phyloP scores from a whole-genome alignment of 1,139 yeast species.

The Protomyces arabidopsidicola region DNA sequence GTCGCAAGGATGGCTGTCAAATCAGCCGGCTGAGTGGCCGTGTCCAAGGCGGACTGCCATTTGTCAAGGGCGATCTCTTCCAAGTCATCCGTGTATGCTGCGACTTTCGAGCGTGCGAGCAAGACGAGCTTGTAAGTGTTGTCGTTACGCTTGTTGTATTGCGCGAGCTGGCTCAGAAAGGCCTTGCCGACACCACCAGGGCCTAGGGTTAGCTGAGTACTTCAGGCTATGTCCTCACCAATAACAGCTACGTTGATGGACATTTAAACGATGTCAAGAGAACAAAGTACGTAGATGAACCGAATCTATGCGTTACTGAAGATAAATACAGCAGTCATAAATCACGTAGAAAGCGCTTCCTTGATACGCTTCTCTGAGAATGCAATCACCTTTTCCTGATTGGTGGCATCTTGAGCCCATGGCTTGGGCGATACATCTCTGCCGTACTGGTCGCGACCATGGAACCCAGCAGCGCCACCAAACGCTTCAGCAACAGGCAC shows the following conservation, averaged over 20 bases:
- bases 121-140: conserved; percentile 68
- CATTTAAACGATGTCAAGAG: neutral
- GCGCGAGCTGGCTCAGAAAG: conserved; percentile 64
- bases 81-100: conserved; percentile 54
- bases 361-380: conserved; percentile 7
- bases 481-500: conserved; percentile 19
- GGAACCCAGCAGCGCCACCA: neutral
- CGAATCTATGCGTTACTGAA: neutral
- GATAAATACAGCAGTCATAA: neutral
- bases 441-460: conserved; percentile 14
- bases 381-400: neutral
- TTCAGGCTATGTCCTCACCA: neutral
- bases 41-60: conserved; percentile 51
- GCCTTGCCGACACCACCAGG: conserved; percentile 96
- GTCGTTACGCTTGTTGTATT: conserved; percentile 65
- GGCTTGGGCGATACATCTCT: conserved; percentile 3
- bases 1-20: conserved; percentile 56
- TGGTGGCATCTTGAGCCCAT: conserved; percentile 2
- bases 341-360: conserved; percentile 1
- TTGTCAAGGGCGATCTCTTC: conserved; percentile 59
- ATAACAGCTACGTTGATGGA: neutral
- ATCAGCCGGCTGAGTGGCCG: conserved; percentile 48
- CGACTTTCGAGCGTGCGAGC: conserved; percentile 43
- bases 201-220: conserved; percentile 41
- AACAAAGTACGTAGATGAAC: too few relatives aligned